phyloP scores from a whole-genome alignment of 2,329 filamentous ascomycete species.

The Sphaerulina vaccinii region DNA sequence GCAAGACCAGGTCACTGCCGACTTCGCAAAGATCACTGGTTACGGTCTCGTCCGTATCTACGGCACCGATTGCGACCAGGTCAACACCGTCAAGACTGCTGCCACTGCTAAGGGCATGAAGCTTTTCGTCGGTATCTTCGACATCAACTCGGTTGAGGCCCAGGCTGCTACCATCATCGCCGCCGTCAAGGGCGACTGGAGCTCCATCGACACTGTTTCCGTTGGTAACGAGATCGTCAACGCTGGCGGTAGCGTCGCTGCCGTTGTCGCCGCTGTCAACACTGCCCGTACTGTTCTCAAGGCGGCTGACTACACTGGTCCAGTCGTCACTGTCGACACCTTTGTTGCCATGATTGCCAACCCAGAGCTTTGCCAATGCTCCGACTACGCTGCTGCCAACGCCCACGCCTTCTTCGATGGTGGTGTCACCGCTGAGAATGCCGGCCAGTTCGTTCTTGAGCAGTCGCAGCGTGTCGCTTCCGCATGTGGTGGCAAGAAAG shows the following conservation, averaged over 20 bases:
- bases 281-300: conserved; percentile 59
- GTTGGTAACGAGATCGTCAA: conserved; percentile 83
- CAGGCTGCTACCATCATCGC: conserved; percentile 63
- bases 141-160: conserved; percentile 55
- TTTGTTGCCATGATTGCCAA: conserved; percentile 66
- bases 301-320: conserved; percentile 65
- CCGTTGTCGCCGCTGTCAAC: conserved; percentile 59
- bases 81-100: conserved; percentile 60
- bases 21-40: conserved; percentile 59
- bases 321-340: conserved; percentile 78
- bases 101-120: conserved; percentile 65
- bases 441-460: conserved; percentile 65
- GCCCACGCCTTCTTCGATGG: conserved; percentile 81
- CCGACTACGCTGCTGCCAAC: conserved; percentile 79
- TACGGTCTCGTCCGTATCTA: conserved; percentile 73
- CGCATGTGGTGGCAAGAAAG: conserved; percentile 57
- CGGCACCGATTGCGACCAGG: conserved; percentile 75
- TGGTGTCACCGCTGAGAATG: conserved; percentile 56
- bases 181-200: conserved; percentile 65
- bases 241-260: conserved; percentile 51
- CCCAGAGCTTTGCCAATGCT: conserved; percentile 70
- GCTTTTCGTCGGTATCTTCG: conserved; percentile 73
- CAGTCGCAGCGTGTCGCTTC: conserved; percentile 52
- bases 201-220: conserved; percentile 65
- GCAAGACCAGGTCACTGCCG: conserved; percentile 59